Evolutionary conservation across 148 eudicot genomes (phyloP).

Genomic region (Vaccinium macrocarpon): DNA sequence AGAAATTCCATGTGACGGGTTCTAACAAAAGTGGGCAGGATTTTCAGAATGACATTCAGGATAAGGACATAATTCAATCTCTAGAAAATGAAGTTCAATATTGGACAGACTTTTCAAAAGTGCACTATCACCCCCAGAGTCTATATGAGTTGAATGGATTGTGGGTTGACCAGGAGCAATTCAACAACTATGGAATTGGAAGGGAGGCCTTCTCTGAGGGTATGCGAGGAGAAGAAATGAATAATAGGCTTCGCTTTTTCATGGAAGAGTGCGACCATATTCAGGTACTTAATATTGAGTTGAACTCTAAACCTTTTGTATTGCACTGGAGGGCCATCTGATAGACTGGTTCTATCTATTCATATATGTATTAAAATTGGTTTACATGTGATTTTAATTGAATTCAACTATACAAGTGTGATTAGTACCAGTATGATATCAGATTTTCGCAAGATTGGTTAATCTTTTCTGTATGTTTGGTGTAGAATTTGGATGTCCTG

Average conservation of each 20-base stretch:
- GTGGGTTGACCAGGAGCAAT: slow-evolving; percentile 60
- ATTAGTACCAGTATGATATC: not conserved
- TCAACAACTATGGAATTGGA: slow-evolving; percentile 74
- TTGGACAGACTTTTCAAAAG: slow-evolving; percentile 97
- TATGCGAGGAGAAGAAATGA: slow-evolving; percentile 67
- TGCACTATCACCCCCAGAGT: slow-evolving; percentile 91
- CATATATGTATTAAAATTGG: not conserved
- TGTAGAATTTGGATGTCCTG: not conserved
- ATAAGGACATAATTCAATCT: slow-evolving; percentile 54
- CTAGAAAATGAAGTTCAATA: slow-evolving; percentile 71
- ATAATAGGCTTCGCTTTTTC: slow-evolving; percentile 83
- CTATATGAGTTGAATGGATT: slow-evolving; percentile 75
- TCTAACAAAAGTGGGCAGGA: slow-evolving; percentile 30
- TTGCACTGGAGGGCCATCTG: not conserved
- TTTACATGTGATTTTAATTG: not conserved
- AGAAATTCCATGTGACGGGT: slow-evolving; percentile 18
- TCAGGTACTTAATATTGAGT: slow-evolving; percentile 51
- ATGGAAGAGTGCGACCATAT: slow-evolving; percentile 86
- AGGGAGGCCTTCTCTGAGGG: slow-evolving; percentile 69
- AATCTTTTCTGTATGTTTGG: not conserved
- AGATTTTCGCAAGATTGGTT: not conserved
- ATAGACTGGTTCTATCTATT: slow-evolving; percentile 8
- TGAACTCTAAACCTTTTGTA: not conserved
- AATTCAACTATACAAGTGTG: not conserved
- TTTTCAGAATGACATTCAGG: slow-evolving; percentile 40